A percentile compares a stretch with the other conserved stretches of the same genome.
Conservation (phyloP, 352 stramenopile species). For the Albugo laibachii region DNA sequence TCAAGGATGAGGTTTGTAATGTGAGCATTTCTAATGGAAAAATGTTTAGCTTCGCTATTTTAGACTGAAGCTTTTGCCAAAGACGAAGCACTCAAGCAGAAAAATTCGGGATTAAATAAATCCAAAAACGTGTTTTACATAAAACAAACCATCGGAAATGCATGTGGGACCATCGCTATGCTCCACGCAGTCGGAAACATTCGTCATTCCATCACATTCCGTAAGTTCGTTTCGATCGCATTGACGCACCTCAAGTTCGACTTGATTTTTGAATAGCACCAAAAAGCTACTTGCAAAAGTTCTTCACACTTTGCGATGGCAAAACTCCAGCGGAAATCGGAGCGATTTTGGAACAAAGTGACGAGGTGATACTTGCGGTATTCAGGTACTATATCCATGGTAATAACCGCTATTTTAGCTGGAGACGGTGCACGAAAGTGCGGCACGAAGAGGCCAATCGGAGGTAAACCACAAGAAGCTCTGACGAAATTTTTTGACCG, state of each 20-base stretch:
- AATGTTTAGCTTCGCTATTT: background rate
- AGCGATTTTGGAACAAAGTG: constrained; percentile 76
- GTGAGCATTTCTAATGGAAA: background rate
- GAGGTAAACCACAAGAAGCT: constrained; percentile 16
- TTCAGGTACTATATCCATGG: background rate
- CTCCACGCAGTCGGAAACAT: constrained; percentile 89
- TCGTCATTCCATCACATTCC: constrained; percentile 36
- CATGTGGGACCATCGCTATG: constrained; percentile 91
- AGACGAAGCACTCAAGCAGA: constrained; percentile 46
- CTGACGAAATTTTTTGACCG: background rate
- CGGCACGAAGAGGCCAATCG: constrained; percentile 79
- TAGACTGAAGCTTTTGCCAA: constrained; percentile 60
- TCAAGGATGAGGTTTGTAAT: constrained; percentile 62
- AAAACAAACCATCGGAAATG: constrained; percentile 94
- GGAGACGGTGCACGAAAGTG: constrained; percentile 82
- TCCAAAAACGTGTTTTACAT: constrained; percentile 75
- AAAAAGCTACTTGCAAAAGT: constrained; percentile 57
- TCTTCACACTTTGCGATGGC: constrained; percentile 61
- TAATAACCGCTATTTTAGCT: constrained; percentile 18
- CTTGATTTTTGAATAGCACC: constrained; percentile 12
- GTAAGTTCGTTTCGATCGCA: constrained; percentile 11
- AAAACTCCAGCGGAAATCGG: constrained; percentile 71
- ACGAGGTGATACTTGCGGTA: constrained; percentile 24
- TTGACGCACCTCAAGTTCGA: background rate
- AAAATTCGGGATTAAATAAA: constrained; percentile 46